Conservation (phyloP, 2,329 filamentous ascomycete genomes). For the Nannizziopsis barbatae region DNA sequence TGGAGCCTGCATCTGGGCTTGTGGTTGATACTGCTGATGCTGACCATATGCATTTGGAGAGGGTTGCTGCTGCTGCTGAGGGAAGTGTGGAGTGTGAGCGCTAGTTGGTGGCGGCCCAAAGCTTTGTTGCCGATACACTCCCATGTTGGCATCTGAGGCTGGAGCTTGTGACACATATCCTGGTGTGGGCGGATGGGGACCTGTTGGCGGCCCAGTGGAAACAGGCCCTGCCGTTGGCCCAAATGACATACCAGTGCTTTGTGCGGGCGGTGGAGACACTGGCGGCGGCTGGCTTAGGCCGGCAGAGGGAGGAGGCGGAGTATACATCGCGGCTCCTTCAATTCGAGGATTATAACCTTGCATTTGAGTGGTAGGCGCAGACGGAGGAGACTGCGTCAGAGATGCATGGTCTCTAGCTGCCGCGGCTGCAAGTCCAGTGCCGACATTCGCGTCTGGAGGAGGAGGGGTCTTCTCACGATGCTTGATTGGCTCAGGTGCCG, state of each 20-base stretch:
- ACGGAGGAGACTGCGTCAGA: conserved; percentile 16
- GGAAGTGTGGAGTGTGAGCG: conserved; percentile 9
- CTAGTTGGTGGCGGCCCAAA: conserved; percentile 16
- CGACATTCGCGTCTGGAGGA: conserved; percentile 44
- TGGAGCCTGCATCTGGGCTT: conserved; percentile 10
- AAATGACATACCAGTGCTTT: conserved; percentile 24
- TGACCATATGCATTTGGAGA: conserved; percentile 33
- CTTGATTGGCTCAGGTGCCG: conserved; percentile 53
- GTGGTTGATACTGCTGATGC: conserved; percentile 16
- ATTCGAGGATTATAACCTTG: conserved; percentile 2
- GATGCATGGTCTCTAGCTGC: conserved; percentile 28
- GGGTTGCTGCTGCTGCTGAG: conserved; percentile 16
- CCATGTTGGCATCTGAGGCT: conserved; percentile 27
- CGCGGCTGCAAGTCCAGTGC: conserved; percentile 36
- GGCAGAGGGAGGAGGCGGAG: conserved; percentile 29
- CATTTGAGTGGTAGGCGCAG: conserved; percentile 14
- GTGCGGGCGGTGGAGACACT: background rate
- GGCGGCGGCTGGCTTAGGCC: conserved; percentile 22
- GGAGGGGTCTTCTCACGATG: conserved; percentile 58
- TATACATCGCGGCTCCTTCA: conserved; percentile 19
- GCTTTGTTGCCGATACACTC: conserved; percentile 25
- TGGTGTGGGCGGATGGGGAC: conserved; percentile 19
- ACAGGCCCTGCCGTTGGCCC: conserved; percentile 16
- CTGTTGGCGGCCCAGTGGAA: conserved; percentile 13
- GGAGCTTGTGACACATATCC: conserved; percentile 23